phyloP scores from a whole-genome alignment of 2,329 filamentous ascomycete species.

The Penicillium fuscoglaucum region DNA sequence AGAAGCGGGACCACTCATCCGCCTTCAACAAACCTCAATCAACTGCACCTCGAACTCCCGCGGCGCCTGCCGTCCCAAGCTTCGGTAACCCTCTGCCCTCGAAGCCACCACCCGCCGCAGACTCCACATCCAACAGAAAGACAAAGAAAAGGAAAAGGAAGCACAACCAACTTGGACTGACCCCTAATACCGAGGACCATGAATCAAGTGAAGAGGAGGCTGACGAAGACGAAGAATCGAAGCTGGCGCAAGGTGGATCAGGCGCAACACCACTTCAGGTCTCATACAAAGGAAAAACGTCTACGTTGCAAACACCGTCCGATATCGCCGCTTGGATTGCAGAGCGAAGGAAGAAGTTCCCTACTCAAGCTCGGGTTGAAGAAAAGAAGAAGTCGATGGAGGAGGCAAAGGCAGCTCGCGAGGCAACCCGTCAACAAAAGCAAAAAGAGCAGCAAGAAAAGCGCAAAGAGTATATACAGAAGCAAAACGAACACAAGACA shows the following conservation, averaged over 20 bases:
- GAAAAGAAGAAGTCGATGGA: conserved; percentile 65
- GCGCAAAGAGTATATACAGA: conserved; percentile 16
- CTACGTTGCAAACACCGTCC: conserved; percentile 55
- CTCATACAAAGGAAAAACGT: conserved; percentile 57
- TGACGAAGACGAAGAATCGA: conserved; percentile 45
- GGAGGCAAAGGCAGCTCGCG: conserved; percentile 57
- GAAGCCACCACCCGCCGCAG: conserved; percentile 42
- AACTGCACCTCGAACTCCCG: conserved; percentile 34
- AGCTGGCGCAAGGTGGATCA: conserved; percentile 33
- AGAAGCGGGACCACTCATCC: conserved; percentile 41
- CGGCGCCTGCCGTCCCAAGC: conserved; percentile 47
- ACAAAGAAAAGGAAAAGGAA: conserved; percentile 46
- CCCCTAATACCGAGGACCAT: conserved; percentile 47
- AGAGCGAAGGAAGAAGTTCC: conserved; percentile 76
- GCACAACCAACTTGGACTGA: conserved; percentile 51
- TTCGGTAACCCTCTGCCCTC: conserved; percentile 47
- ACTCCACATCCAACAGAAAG: conserved; percentile 32
- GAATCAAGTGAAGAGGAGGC: conserved; percentile 48
- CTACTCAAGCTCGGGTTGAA: conserved; percentile 68
- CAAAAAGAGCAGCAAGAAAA: conserved; percentile 37
- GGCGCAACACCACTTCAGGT: conserved; percentile 46
- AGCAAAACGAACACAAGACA: conserved; percentile 26
- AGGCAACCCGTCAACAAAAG: conserved; percentile 42
- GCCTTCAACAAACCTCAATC: conserved; percentile 39
- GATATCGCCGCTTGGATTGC: conserved; percentile 79